Conservation (phyloP, 352 stramenopile species). For the Phytophthora capsici region DNA sequence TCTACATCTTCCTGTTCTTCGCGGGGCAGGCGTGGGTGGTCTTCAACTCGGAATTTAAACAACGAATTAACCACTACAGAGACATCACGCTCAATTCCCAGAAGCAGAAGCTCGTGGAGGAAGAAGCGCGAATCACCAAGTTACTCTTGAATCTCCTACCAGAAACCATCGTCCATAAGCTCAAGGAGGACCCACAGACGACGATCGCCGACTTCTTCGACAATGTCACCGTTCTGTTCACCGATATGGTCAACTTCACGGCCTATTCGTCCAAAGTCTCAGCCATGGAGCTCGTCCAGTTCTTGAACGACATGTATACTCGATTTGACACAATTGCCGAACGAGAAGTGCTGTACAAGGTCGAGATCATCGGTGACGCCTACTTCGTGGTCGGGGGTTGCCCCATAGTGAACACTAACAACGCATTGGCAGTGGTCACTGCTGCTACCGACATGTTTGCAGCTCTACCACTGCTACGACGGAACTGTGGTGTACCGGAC, state of each 20-base stretch:
- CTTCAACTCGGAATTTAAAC: slow-evolving; percentile 87
- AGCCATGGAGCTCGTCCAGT: slow-evolving; percentile 88
- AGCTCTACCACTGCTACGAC: slow-evolving; percentile 56
- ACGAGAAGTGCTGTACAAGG: slow-evolving; percentile 89
- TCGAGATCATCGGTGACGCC: slow-evolving; percentile 90
- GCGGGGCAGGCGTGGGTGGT: slow-evolving; percentile 81
- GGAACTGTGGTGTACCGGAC: slow-evolving; percentile 79
- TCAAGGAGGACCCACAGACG: slow-evolving; percentile 78
- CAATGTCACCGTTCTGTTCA: slow-evolving; percentile 89
- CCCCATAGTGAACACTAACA: slow-evolving; percentile 66
- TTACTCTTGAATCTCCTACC: slow-evolving; percentile 80
- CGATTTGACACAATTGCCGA: slow-evolving; percentile 88
- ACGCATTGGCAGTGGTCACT: slow-evolving; percentile 75
- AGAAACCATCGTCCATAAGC: slow-evolving; percentile 85
- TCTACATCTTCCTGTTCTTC: slow-evolving; percentile 89
- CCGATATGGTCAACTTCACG: slow-evolving; percentile 89
- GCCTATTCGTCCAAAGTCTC: slow-evolving; percentile 82
- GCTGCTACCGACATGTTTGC: slow-evolving; percentile 82
- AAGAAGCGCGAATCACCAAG: slow-evolving; percentile 83
- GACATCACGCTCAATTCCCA: slow-evolving; percentile 85
- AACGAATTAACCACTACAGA: slow-evolving; percentile 88
- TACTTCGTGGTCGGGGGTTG: slow-evolving; percentile 86
- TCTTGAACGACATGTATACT: slow-evolving; percentile 91
- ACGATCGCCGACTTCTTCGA: slow-evolving; percentile 88
- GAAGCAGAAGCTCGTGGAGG: slow-evolving; percentile 85